Evolutionary conservation across 345 rosid species (phyloP), one percentile per base, ranked within the genome.

Genomic region (sweet orange (Citrus sinensis)): DNA sequence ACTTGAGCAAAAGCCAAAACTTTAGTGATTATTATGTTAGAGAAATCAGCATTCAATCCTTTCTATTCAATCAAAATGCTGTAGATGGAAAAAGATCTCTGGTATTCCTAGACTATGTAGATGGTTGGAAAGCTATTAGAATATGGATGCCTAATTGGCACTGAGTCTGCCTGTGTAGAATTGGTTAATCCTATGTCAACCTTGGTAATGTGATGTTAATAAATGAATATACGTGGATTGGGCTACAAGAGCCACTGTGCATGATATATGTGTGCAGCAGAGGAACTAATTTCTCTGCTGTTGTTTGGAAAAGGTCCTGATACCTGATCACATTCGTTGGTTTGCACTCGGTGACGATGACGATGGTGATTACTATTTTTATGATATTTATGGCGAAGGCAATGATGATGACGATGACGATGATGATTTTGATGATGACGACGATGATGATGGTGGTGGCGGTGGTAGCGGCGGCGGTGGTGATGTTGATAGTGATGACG

Each of bases 221-320:
- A 49, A 25, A 32, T 76, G 75, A 70, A 55, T 46, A 32, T 25
- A 7, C 49, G 2, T 2, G 64, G 70, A 69, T 55, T 63, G 51
- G 83, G 4, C 59, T 58, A 61, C 40, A 68, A 56, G 73, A 65
- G 55, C 80, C 75, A 51, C 66, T 70, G 71, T 69, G 17, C 37
- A 71, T 75, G 56, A 35, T 63, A 64, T 66, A 71, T 73, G 32
- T 78, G 32, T 76, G 83, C 76, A 80, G 85, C 79, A 66, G 81
- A 81, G 85, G 74, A 78, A 82, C 87, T 88, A 83, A 88, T 85
- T 82, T 85, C 82, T 84, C 82, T 80, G 79, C 82, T 86, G 80
- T 84, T 89, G 87, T 85, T 89, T 85, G 86, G 60, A 82, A 78
- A 84, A 84, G 90, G 87, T 83, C 62, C 78, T 30, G 71, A 80